These are phyloP conservation scores for Nicotiana obtusifolia DNA, from an alignment of 257 asterid species.

Conservation along the genomic window DNA sequence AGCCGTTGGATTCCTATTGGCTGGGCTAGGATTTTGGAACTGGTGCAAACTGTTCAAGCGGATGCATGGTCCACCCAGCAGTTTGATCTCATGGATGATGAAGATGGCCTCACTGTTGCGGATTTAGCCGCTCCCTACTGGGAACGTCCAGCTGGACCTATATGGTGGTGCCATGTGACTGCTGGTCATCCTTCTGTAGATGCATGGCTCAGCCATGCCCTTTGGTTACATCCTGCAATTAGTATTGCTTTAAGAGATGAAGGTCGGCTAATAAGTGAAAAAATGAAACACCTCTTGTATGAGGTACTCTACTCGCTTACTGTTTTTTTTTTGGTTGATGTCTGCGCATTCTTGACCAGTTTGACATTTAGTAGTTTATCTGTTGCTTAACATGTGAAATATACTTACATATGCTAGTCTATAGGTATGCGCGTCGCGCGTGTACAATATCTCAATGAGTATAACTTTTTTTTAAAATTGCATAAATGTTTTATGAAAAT, in stretches of 20 bases:
- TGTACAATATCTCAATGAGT: no score
- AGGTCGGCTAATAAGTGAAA: slow-evolving; percentile 78
- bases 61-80: slow-evolving; percentile 59
- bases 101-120: slow-evolving; percentile 79
- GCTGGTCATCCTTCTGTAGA: slow-evolving; percentile 73
- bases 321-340: slow-evolving; percentile 15
- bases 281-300: slow-evolving; percentile 86
- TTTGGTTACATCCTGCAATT: slow-evolving; percentile 92
- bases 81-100: slow-evolving; percentile 48
- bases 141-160: slow-evolving; percentile 88
- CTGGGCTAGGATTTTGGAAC: slow-evolving; percentile 78
- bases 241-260: slow-evolving; percentile 82
- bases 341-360: neutral
- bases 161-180: slow-evolving; percentile 95
- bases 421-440: no score
- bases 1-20: slow-evolving; percentile 87
- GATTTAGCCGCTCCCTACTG: slow-evolving; percentile 90
- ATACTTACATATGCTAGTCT: neutral
- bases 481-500: no score
- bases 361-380: neutral
- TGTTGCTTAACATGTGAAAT: neutral
- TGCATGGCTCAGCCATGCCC: slow-evolving; percentile 72
- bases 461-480: no score
- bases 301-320: slow-evolving; percentile 47
- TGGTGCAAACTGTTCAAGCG: slow-evolving; percentile 53